These are phyloP conservation scores for Nitzschia putrida DNA, from an alignment of 108 stramenopile species.

Conservation along the genomic window DNA sequence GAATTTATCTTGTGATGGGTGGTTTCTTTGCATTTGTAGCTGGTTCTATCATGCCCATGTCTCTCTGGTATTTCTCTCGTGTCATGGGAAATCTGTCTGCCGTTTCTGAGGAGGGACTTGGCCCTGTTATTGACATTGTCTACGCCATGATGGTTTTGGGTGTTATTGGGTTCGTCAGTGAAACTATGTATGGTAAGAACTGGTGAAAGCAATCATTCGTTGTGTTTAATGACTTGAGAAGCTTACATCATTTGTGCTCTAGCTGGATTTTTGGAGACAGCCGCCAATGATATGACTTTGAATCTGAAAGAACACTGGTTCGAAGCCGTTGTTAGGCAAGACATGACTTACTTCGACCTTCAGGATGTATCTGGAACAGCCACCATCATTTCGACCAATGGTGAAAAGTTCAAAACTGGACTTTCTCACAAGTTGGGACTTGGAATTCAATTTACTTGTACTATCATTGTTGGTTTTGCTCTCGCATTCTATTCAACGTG, in stretches of 20 bases:
- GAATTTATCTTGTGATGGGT: conserved; percentile 19
- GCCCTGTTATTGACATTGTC: conserved; percentile 32
- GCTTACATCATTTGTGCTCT: conserved; percentile 10
- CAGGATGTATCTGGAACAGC: conserved; percentile 48
- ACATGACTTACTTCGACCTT: conserved; percentile 62
- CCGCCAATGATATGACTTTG: conserved; percentile 42
- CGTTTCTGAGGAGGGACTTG: conserved; percentile 26
- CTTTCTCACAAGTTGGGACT: conserved; percentile 38
- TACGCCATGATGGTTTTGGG: conserved; percentile 58
- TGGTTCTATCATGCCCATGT: conserved; percentile 43
- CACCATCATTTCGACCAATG: conserved; percentile 43
- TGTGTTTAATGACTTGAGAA: not conserved
- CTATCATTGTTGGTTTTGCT: conserved; percentile 38
- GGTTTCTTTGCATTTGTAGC: conserved; percentile 31
- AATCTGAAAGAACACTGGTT: conserved; percentile 45
- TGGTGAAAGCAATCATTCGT: too few species aligned
- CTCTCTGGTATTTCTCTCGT: conserved; percentile 43
- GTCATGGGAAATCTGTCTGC: conserved; percentile 47
- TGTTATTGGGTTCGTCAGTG: conserved; percentile 37
- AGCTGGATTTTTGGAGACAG: conserved; percentile 37
- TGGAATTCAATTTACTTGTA: conserved; percentile 35
- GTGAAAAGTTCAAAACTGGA: conserved; percentile 39
- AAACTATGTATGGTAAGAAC: not conserved
- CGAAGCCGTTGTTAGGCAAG: conserved; percentile 50
- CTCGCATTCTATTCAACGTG: conserved; percentile 44